phyloP scores from a whole-genome alignment of 345 rosid genomes.

The Pseudoturritis turrita region DNA sequence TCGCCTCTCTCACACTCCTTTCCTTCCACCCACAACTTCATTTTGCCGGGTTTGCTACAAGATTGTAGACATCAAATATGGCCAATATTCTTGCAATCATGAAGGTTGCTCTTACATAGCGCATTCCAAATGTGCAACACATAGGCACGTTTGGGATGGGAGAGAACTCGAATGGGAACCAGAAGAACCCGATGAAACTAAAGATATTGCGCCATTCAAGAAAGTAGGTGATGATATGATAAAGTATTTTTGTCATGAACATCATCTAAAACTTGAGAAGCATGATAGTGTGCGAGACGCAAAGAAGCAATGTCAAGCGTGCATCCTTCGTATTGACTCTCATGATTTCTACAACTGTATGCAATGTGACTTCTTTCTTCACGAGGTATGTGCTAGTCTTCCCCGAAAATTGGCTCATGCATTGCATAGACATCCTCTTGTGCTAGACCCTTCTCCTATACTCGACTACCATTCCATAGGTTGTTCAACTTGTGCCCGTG shows the following conservation, averaged over 20 bases:
- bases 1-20: slow-evolving; percentile 4
- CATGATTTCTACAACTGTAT: background rate
- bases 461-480: background rate
- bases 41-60: background rate
- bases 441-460: background rate
- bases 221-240: background rate
- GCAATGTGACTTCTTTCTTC: slow-evolving; percentile 2
- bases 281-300: background rate
- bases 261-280: slow-evolving; percentile 1
- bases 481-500: background rate
- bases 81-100: background rate
- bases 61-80: background rate
- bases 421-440: background rate
- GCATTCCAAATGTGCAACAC: slow-evolving; percentile 14
- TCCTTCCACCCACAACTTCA: background rate
- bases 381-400: slow-evolving; percentile 38
- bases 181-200: background rate
- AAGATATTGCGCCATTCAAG: background rate
- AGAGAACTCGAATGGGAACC: slow-evolving; percentile 7
- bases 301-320: background rate
- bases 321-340: background rate
- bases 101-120: background rate
- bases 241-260: background rate
- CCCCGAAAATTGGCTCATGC: slow-evolving; percentile 34
- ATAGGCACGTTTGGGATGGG: background rate